A percentile compares a stretch with the other conserved stretches of the same genome.
Evolutionary conservation across 1,284 basidiomycete species (phyloP).

Genomic region (Ceratobasidium sp.): DNA sequence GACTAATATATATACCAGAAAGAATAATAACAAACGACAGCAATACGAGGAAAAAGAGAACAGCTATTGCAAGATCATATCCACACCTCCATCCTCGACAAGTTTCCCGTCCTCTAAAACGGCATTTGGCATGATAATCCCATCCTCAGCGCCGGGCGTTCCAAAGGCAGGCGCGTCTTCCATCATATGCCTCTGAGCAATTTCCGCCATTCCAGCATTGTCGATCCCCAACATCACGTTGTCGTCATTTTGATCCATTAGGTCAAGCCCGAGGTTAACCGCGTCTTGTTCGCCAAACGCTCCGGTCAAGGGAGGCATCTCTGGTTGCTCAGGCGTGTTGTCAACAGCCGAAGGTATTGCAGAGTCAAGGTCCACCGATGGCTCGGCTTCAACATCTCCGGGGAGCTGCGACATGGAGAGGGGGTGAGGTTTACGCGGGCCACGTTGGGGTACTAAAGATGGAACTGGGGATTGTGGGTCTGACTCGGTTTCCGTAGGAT

Average conservation of each 20-base stretch:
- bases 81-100: constrained; percentile 34
- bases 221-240: constrained; percentile 38
- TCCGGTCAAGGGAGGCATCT: constrained; percentile 20
- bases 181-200: constrained; percentile 34
- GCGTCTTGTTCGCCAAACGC: constrained; percentile 34
- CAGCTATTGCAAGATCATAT: constrained; percentile 35
- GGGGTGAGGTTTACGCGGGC: constrained; percentile 42
- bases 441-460: constrained; percentile 12
- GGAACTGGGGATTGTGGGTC: constrained; percentile 43
- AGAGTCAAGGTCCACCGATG: constrained; percentile 33
- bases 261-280: constrained; percentile 30
- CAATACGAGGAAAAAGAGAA: constrained; percentile 9
- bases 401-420: constrained; percentile 44
- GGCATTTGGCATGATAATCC: constrained; percentile 32
- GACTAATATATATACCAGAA: constrained; percentile 20
- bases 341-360: constrained; percentile 42
- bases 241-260: constrained; percentile 38
- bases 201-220: constrained; percentile 26
- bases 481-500: constrained; percentile 40
- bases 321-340: constrained; percentile 39
- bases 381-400: constrained; percentile 13
- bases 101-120: constrained; percentile 43
- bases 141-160: constrained; percentile 35
- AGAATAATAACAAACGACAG: constrained; percentile 20
- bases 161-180: constrained; percentile 43